phyloP scores from a whole-genome alignment of 768 basidiomycete genomes.

The Dentipellis fragilis region DNA sequence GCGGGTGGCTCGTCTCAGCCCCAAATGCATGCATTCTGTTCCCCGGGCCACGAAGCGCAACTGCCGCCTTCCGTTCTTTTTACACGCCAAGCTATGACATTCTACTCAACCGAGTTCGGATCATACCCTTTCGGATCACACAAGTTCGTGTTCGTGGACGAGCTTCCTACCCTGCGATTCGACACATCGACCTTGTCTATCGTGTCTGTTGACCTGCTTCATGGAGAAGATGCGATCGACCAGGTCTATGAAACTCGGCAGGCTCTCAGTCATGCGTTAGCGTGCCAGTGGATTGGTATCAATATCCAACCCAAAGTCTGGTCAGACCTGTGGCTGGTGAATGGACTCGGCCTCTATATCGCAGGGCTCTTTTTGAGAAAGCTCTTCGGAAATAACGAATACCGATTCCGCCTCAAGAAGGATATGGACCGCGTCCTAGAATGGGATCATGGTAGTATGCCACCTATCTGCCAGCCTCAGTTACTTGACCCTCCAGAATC shows the following conservation, averaged over 20 bases:
- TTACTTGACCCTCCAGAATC: slow-evolving; percentile 77
- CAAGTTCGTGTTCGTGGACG: slow-evolving; percentile 91
- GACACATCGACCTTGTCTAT: slow-evolving; percentile 81
- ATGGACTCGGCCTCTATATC: slow-evolving; percentile 86
- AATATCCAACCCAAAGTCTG: slow-evolving; percentile 90
- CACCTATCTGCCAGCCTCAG: slow-evolving; percentile 89
- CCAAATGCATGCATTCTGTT: slow-evolving; percentile 84
- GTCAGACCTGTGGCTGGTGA: slow-evolving; percentile 95
- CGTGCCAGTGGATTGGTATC: slow-evolving; percentile 94
- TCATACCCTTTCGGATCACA: slow-evolving; percentile 94
- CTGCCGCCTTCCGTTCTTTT: slow-evolving; percentile 62
- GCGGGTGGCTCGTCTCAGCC: slow-evolving; percentile 53
- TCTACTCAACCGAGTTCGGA: slow-evolving; percentile 84
- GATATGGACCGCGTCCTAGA: slow-evolving; percentile 91
- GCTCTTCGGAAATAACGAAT: slow-evolving; percentile 93
- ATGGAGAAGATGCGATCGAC: slow-evolving; percentile 85
- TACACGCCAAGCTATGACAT: slow-evolving; percentile 84
- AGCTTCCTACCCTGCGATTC: slow-evolving; percentile 71
- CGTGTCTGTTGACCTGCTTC: slow-evolving; percentile 69
- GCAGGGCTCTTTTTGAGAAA: slow-evolving; percentile 80
- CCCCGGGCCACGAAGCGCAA: slow-evolving; percentile 76
- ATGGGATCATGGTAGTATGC: slow-evolving; percentile 80
- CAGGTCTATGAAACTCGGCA: slow-evolving; percentile 89
- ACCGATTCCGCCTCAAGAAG: slow-evolving; percentile 88
- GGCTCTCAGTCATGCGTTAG: slow-evolving; percentile 76